These are phyloP conservation scores for Tetrahymena malaccensis DNA, from an alignment of 73 alveolate species.

Conservation along the genomic window DNA sequence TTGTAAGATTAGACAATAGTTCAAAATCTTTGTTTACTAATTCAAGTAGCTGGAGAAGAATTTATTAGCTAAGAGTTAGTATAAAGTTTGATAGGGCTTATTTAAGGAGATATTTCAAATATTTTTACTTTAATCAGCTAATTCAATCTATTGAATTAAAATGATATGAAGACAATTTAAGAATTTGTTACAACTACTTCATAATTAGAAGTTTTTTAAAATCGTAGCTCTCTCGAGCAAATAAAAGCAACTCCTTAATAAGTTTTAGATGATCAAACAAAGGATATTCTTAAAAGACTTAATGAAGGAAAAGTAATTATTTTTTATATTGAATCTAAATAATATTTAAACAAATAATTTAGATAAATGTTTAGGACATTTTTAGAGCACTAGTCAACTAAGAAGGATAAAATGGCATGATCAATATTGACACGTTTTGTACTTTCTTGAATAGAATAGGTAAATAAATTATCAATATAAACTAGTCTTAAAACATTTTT, in stretches of 20 bases:
- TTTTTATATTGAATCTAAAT: not conserved
- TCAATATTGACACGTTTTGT: not conserved
- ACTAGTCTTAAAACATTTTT: too few relatives aligned
- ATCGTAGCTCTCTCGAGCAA: not conserved
- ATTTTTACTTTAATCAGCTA: not conserved
- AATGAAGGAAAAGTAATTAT: not conserved
- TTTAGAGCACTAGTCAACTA: not conserved
- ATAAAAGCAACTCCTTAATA: not conserved
- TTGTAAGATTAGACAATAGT: not conserved
- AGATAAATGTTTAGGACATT: not conserved
- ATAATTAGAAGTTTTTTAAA: not conserved
- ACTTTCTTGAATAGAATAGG: not conserved
- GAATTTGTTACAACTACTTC: not conserved
- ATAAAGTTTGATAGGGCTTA: not conserved
- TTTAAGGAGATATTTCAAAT: not conserved
- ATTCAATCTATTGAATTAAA: not conserved
- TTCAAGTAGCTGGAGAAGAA: not conserved
- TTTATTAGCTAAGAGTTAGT: not conserved
- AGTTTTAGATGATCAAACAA: not conserved
- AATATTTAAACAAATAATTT: not conserved
- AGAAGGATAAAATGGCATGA: not conserved
- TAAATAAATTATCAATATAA: not conserved
- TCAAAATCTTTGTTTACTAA: not conserved
- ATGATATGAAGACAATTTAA: not conserved
- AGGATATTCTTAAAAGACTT: not conserved